These are phyloP conservation scores for Penicillium griseofulvum DNA, from an alignment of 2,329 filamentous ascomycete species.

Conservation along the genomic window DNA sequence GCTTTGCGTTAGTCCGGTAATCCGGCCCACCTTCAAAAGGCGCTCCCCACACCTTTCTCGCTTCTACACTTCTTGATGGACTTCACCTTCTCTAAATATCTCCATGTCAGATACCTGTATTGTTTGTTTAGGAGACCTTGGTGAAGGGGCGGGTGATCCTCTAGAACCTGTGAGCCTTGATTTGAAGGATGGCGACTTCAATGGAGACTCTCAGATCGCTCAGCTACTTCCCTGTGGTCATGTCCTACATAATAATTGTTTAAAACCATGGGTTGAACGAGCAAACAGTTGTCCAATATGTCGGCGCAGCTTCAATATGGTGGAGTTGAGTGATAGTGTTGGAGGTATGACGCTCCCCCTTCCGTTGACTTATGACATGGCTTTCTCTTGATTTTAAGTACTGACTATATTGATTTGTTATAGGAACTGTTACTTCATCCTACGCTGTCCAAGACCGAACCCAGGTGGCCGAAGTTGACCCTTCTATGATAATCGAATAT, in stretches of 20 bases:
- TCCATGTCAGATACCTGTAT: constrained; percentile 68
- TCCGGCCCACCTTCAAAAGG: constrained; percentile 44
- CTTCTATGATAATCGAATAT: constrained; percentile 67
- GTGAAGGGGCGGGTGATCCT: constrained; percentile 54
- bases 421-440: constrained; percentile 57
- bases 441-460: constrained; percentile 54
- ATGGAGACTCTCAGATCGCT: constrained; percentile 52
- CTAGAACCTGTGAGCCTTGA: constrained; percentile 44
- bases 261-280: constrained; percentile 91
- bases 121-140: constrained; percentile 69
- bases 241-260: constrained; percentile 85
- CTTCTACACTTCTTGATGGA: constrained; percentile 23
- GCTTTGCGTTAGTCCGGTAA: constrained; percentile 39
- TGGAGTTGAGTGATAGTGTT: constrained; percentile 75
- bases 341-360: constrained; percentile 63
- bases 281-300: constrained; percentile 98
- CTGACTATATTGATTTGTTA: constrained; percentile 4
- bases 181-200: constrained; percentile 30
- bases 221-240: constrained; percentile 77
- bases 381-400: constrained; percentile 4
- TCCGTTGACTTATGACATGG: constrained; percentile 8
- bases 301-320: constrained; percentile 83
- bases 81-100: constrained; percentile 20
- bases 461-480: constrained; percentile 82
- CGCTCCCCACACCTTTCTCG: constrained; percentile 31